These are phyloP conservation scores for Mucor plumbeus DNA, from an alignment of 371 early-diverging fungal genomes.

Conservation along the genomic window DNA sequence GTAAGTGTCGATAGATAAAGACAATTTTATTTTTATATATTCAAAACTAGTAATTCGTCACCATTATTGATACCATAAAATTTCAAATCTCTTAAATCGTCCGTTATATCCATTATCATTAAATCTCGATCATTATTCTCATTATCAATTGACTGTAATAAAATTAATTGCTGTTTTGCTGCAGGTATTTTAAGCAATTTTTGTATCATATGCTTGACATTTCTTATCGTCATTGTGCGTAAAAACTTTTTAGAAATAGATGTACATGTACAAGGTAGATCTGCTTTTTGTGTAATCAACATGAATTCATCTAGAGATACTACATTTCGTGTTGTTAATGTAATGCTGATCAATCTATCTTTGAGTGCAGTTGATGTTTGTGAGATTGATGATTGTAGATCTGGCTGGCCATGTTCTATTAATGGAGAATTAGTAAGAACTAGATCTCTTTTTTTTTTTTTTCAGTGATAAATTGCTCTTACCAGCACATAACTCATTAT, in stretches of 20 bases:
- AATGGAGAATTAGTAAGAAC: no score
- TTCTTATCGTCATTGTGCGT: slow-evolving; percentile 49
- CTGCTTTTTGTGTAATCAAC: slow-evolving; percentile 16
- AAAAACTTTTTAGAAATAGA: slow-evolving; percentile 54
- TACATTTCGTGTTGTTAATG: slow-evolving; percentile 24
- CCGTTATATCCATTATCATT: slow-evolving; percentile 44
- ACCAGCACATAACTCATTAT: slow-evolving; percentile 58
- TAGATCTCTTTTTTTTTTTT: no score
- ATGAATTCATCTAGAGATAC: slow-evolving; percentile 1
- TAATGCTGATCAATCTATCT: slow-evolving; percentile 62
- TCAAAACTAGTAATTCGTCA: slow-evolving; percentile 35
- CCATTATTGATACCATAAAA: slow-evolving; percentile 42
- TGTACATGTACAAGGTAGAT: slow-evolving; percentile 31
- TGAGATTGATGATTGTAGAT: slow-evolving; percentile 35
- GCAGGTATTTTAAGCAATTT: slow-evolving; percentile 44
- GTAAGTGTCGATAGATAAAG: slow-evolving; percentile 6
- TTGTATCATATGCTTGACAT: slow-evolving; percentile 46
- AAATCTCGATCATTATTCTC: slow-evolving; percentile 8
- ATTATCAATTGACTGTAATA: slow-evolving; percentile 20
- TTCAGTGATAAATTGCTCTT: neutral
- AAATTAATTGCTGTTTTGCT: slow-evolving; percentile 37
- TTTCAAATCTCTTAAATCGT: slow-evolving; percentile 50
- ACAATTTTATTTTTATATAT: neutral
- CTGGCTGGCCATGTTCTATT: slow-evolving; percentile 60
- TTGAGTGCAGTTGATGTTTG: slow-evolving; percentile 60